Conservation (phyloP, 306 rosid species). For the Macrotyloma uniflorum region DNA sequence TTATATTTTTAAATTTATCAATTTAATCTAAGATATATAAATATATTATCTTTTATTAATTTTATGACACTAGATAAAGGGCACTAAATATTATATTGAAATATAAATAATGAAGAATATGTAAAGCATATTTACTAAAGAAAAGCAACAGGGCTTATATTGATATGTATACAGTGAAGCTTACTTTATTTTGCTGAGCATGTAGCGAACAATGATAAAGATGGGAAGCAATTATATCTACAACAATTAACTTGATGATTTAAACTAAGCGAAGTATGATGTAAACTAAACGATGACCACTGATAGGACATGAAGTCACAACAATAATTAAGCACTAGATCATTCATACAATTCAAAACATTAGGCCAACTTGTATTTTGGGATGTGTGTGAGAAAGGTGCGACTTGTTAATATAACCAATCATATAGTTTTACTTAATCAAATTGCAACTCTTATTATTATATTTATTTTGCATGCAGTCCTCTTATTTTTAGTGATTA, state of each 20-base stretch:
- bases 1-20: too few species aligned
- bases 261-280: constrained; percentile 29
- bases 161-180: constrained; percentile 18
- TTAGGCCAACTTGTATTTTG: constrained; percentile 11
- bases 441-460: not conserved
- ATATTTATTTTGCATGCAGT: not conserved
- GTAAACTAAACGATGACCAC: constrained; percentile 29
- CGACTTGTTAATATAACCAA: not conserved
- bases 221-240: constrained; percentile 39
- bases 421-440: not conserved
- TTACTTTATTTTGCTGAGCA: constrained; percentile 34
- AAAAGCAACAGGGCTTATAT: constrained; percentile 5
- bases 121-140: not conserved
- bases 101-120: too few species aligned
- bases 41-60: too few species aligned
- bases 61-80: too few species aligned
- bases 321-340: constrained; percentile 30
- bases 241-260: constrained; percentile 33
- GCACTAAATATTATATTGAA: too few species aligned
- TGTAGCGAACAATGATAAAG: constrained; percentile 41
- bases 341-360: constrained; percentile 25
- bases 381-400: not conserved
- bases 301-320: constrained; percentile 27
- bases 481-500: not conserved
- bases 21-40: too few species aligned